Evolutionary conservation across 441 rosid species (phyloP).

Genomic region (Jatropha multifida): DNA sequence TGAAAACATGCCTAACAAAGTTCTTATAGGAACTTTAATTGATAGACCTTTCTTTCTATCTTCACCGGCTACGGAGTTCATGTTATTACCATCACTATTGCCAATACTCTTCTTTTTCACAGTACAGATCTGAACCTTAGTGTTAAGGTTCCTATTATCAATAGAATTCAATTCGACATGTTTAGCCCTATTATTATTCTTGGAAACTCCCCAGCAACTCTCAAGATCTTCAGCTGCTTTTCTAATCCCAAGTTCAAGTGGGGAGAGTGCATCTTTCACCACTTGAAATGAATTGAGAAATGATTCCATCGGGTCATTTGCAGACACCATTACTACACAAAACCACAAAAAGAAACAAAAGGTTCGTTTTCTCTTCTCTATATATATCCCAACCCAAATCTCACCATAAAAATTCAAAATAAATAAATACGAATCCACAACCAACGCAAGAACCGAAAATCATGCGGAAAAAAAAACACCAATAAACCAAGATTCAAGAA

Average conservation of each 20-base stretch:
- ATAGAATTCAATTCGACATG: constrained; percentile 30
- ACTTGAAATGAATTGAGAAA: constrained; percentile 71
- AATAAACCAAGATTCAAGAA: neutral
- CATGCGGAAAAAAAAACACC: neutral
- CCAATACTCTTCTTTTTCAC: constrained; percentile 35
- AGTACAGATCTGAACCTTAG: constrained; percentile 37
- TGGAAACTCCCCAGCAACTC: constrained; percentile 51
- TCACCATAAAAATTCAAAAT: neutral
- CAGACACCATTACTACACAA: constrained; percentile 55
- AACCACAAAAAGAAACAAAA: neutral
- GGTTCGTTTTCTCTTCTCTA: constrained; percentile 2
- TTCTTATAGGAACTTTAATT: constrained; percentile 60
- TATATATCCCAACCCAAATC: constrained; percentile 12
- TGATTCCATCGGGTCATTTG: constrained; percentile 68
- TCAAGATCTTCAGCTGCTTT: constrained; percentile 82
- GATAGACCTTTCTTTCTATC: constrained; percentile 65
- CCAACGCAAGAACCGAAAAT: neutral
- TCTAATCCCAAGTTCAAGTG: constrained; percentile 68
- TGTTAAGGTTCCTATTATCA: constrained; percentile 22
- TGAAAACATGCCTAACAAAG: constrained; percentile 51
- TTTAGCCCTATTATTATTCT: constrained; percentile 30
- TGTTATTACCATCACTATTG: constrained; percentile 16
- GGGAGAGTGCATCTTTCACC: constrained; percentile 63
- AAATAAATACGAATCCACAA: neutral
- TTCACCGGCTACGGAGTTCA: constrained; percentile 39